Evolutionary conservation across 2,329 filamentous ascomycete species (phyloP), one percentile per base, ranked within the genome.

Genomic region (Colletotrichum orchidophilum): DNA sequence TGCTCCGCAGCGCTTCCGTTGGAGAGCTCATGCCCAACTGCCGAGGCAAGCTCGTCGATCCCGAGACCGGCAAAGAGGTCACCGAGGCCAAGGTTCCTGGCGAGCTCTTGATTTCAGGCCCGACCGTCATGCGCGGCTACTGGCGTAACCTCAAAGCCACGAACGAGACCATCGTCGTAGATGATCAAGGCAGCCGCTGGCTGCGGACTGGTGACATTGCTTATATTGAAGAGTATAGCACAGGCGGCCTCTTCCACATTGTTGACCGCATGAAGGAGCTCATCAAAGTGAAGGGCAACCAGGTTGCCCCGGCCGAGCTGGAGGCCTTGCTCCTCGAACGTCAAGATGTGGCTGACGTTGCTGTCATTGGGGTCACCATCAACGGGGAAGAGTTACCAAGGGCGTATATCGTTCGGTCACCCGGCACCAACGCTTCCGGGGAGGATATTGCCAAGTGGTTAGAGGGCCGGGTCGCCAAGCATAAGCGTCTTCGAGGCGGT

Each of bases 141-240:
- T 96, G 93, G 91, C 84, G 86, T 53, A 94, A 92, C 71, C 87
- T 89, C 0, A 84, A 89, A 53, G 93, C 92, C 2, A 95, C 93
- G 1, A 80, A 80, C 13, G 87, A 90, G 54, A 91, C 91, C 0
- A 75, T 87, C 2, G 79, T 82, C 35, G 75, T 80, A 6, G 87
- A 88, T 71, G 71, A 77, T 1, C 82, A 85, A 70, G 87, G 86
- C 55, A 85, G 82, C 33, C 81, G 90, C 21, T 95, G 93, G 93
- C 80, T 95, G 72, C 90, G 89, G 77, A 95, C 93, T 0, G 93
- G 93, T 3, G 93, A 95, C 74, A 87, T 95, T 60, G 92, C 89
- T 18, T 92, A 89, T 75, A 86, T 94, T 72, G 85, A 91, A 63
- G 85, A 86, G 33, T 88, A 90, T 75, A 84, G 87, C 70, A 76